phyloP scores from a whole-genome alignment of 116 monocot genomes.

The Trichopus zeylanicus region DNA sequence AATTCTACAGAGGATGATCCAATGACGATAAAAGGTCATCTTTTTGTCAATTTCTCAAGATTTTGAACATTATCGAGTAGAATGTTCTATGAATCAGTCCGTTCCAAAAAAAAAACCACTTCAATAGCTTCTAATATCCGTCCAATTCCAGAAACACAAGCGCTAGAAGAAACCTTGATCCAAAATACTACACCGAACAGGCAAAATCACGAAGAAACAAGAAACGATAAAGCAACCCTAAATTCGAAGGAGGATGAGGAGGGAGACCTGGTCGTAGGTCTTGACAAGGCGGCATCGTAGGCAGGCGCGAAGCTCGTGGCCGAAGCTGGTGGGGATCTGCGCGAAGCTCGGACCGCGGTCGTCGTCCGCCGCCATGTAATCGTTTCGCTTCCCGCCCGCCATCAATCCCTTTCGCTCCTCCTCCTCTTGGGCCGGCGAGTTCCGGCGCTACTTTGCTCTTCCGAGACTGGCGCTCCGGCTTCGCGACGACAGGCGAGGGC shows the following conservation, averaged over 20 bases:
- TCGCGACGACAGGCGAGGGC: too few species aligned
- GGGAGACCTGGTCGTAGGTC: slow-evolving; percentile 84
- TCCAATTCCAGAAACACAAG: not conserved
- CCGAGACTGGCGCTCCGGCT: too few species aligned
- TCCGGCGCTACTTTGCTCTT: too few species aligned
- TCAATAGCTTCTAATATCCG: not conserved
- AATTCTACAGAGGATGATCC: too few species aligned
- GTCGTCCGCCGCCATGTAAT: slow-evolving; percentile 26
- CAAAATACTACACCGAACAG: too few species aligned
- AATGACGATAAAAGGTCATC: too few species aligned
- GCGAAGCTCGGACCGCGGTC: slow-evolving; percentile 53
- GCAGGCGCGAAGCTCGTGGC: slow-evolving; percentile 93
- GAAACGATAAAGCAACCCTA: slow-evolving; percentile 6
- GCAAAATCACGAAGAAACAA: not conserved
- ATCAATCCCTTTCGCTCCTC: not conserved
- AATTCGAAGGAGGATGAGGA: not conserved
- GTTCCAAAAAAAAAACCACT: too few species aligned
- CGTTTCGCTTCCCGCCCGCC: slow-evolving; percentile 10
- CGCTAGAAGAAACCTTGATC: too few species aligned
- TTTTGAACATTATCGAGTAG: too few species aligned
- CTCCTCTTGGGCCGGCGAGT: too few species aligned
- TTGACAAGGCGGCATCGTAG: slow-evolving; percentile 96
- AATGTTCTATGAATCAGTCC: too few species aligned
- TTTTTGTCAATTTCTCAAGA: too few species aligned
- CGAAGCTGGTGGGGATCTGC: slow-evolving; percentile 98